Evolutionary conservation across 1,284 basidiomycete species (phyloP).

Genomic region (Fomitopsis betulina): DNA sequence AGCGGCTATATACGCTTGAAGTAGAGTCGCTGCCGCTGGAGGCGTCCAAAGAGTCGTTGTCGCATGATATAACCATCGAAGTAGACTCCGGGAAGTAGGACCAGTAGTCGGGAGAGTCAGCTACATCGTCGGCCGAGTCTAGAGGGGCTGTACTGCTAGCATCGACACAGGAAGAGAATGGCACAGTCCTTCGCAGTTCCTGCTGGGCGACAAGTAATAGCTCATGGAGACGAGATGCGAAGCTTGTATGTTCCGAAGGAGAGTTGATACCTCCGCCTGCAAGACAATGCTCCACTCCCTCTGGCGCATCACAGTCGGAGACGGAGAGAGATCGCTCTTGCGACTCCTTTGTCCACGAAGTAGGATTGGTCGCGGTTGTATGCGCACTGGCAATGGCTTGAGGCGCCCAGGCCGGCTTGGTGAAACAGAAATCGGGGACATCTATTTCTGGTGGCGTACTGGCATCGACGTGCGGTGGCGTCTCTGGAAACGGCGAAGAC

Average conservation of each 20-base stretch:
- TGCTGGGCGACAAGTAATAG: neutral
- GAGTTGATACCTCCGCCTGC: neutral
- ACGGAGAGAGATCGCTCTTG: neutral
- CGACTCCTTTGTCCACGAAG: neutral
- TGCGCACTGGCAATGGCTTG: no score
- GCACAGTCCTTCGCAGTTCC: neutral
- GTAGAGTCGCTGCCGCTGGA: neutral
- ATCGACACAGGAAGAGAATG: neutral
- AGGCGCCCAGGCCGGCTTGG: no score
- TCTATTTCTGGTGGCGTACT: no score
- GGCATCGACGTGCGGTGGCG: constrained; percentile 1
- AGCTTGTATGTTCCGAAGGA: neutral
- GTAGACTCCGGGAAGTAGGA: neutral
- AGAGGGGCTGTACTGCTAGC: neutral
- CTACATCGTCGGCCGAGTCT: neutral
- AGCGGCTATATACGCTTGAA: neutral
- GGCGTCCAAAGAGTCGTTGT: neutral
- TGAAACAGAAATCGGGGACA: no score
- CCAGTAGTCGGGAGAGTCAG: constrained; percentile 1
- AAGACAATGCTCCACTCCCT: neutral
- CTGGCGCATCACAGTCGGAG: neutral
- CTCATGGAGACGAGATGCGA: neutral
- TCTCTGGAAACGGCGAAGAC: constrained; percentile 9
- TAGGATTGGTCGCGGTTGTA: no score
- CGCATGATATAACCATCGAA: neutral